Evolutionary conservation across 2,329 filamentous ascomycete genomes (phyloP), one percentile per base, ranked within the genome.

Genomic region (Paraconiothyrium brasiliense): DNA sequence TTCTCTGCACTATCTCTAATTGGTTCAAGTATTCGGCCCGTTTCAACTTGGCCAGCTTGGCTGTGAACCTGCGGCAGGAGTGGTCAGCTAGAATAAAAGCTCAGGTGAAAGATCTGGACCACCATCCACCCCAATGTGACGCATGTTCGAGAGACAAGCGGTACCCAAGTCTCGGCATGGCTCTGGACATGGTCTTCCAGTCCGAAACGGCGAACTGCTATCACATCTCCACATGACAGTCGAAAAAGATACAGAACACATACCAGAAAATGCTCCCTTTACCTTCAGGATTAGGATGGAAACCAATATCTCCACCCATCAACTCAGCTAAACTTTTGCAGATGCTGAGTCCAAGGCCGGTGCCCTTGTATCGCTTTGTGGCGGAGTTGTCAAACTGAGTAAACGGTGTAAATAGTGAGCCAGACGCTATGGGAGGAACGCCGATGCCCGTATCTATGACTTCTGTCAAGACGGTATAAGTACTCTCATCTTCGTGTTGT

Each of bases 371-470:
- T 54, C 79, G 79, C 64, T 85, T 84, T 1, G 81, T 83, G n/a
- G 81, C 80, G 2, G 82, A 84, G 57, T 84, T 83, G 62, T 86
- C 84, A 59, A 86, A 83, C 65, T 86, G 85, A 7, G 81, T 84
- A 61, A 87, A 87, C 0, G 85, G 85, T 3, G 82, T 84, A 69
- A 87, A 87, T 1, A 89, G 80, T 1, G 80, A 79, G 39, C 79
- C 76, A 6, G 80, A 72, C 0, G 82, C 80, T 20, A 78, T 78
- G 11, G 79, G 74, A 0, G 82, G 78, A 4, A 88, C 81, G 0
- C 86, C 86, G 24, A 86, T 85, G 0, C 86, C 86, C 0, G 84
- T 83, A 63, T 88, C 86, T 10, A 80, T 74, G 4, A 87, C 84
- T 64, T 84, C 79, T 4, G 85, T 0, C 32, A 81, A 70, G n/a